Evolutionary conservation across 2,329 filamentous ascomycete species (phyloP), one percentile per base, ranked within the genome.

Genomic region (Cucurbitaria berberidis): DNA sequence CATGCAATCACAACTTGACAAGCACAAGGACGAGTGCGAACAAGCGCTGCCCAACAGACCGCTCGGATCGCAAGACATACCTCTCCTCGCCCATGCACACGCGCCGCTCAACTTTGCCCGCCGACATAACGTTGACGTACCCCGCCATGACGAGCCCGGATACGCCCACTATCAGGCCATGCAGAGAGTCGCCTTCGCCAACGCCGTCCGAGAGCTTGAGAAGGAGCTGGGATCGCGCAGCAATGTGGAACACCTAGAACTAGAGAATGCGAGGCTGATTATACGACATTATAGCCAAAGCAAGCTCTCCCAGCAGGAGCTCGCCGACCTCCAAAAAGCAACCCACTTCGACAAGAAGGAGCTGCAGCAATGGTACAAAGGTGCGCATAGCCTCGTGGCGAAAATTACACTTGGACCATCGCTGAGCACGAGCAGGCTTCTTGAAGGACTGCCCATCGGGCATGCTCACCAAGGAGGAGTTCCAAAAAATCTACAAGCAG

Each of bases 331-430:
- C 66, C 93, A 98, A 76, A 95, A 91, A 82, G 92, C 92, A 56
- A 99, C 95, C 61, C 92, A 98, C 78, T 99, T 99, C 74, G 95
- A 99, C 79, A 97, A 97, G 88, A 98, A 98, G 83, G 95, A 99
- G 79, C 79, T 99, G 74, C 95, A 99, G 77, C 93, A 98, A 87
- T 99, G 95, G 95, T 98, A 99, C 80, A 98, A 98, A 84, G 95
- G 95, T 96, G 78, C 61, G 86, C 71, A 51, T 16, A 30, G 32
- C 42, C 5, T 40, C 10, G 24, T 16, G 10, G 21, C n/a, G 13
- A 22, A 30, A 39, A 26, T 7, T 45, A 38, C 34, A 21, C 7
- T n/a, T 2, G 21, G 34, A 19, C 10, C 21, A 34, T 48, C 39
- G 52, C 65, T 74, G 60, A 73, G 42, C 47, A 48, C 26, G 48